phyloP scores from a whole-genome alignment of 108 stramenopile genomes.

The Cylindrotheca closterium region DNA sequence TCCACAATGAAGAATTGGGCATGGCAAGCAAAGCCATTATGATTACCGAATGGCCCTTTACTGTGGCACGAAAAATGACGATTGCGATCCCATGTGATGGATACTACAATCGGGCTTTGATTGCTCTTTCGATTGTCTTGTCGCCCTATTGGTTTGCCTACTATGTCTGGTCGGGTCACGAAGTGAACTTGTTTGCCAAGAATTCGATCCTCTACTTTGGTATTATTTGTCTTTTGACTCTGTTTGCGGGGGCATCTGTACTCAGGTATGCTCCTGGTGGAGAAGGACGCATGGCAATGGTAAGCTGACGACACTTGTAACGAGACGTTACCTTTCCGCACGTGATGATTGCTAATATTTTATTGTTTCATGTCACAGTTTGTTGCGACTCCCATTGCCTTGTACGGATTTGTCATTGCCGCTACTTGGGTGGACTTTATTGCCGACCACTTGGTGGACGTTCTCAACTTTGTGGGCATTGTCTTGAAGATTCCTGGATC shows the following conservation, averaged over 20 bases:
- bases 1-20: constrained; percentile 56
- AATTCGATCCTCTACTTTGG: constrained; percentile 26
- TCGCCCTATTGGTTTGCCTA: constrained; percentile 76
- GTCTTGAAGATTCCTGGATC: constrained; percentile 73
- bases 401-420: constrained; percentile 86
- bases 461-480: constrained; percentile 85
- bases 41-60: constrained; percentile 78
- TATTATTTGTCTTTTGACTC: constrained; percentile 25
- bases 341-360: no score
- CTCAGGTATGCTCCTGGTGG: constrained; percentile 75
- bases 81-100: constrained; percentile 89
- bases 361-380: no score
- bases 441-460: constrained; percentile 88
- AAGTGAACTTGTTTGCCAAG: constrained; percentile 37
- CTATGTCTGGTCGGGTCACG: constrained; percentile 62
- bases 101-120: constrained; percentile 76
- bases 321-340: no score
- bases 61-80: constrained; percentile 58
- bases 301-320: background rate
- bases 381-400: constrained; percentile 75
- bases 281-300: constrained; percentile 70
- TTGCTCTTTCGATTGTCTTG: constrained; percentile 68
- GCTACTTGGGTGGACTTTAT: constrained; percentile 95
- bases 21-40: constrained; percentile 60
- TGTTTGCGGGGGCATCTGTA: constrained; percentile 35